Base-by-base conservation (phyloP, 352 stramenopile species). In the Globisporangium yorkense region DNA sequence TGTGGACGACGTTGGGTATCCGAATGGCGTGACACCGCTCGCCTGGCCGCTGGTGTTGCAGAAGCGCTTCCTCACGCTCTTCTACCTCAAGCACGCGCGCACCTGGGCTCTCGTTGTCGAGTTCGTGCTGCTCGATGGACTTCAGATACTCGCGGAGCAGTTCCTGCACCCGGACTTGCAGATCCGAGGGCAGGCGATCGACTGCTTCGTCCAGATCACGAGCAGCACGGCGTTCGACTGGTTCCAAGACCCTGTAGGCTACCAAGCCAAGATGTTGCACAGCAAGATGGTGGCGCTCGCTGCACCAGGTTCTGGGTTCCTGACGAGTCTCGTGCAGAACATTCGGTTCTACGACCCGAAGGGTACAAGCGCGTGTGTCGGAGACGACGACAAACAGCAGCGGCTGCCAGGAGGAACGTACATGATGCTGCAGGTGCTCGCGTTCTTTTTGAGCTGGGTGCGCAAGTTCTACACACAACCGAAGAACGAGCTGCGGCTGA, bases 381-480 rank as follows among this genome's bases (percentile, higher is more conserved):
- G 21, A 24, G 21, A 24, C 21, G 21, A 1, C 21, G 21, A 24
- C 21, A 24, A 24, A 24, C 21, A 24, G 21, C 21, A 24, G 21
- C 21, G 21, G 21, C 1, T 24, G 21, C 21, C 21, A 24, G 21
- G 21, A 24, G 21, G 57, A 0, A 74, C 71, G 27, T 62, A 60
- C n/a, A 61, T 72, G 31, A 39, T 75, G 48, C 63, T 80, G 3
- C 71, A 80, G 47, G 50, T 80, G 2, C 55, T 80, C 20, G 71
- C 71, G 27, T 77, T 77, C 41, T 80, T 70, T 61, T 44, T 80
- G 24, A 80, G 71, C 54, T 80, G 68, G 71, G 61, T 80, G 29
- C 71, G 71, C 31, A 80, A 77, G 48, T 56, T 76, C 37, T 73
- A 77, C 63, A 67, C 66, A 2, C 35, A 60, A 37, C 56, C 56